Base-by-base conservation (phyloP, 352 stramenopile species). In the Phytopythium boreale region DNA sequence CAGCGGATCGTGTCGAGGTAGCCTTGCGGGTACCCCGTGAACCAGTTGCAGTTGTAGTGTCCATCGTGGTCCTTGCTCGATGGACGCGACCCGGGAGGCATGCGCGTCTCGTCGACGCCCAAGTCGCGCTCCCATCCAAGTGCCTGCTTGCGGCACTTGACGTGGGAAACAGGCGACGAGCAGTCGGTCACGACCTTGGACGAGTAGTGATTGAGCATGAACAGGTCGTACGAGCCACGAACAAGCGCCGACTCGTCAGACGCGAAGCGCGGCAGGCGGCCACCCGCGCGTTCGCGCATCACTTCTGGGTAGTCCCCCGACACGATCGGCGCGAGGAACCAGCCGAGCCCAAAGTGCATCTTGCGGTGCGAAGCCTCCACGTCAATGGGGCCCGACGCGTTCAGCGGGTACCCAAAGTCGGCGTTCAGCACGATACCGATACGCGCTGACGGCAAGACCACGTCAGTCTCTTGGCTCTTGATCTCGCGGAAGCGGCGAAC, bases 131-230 rank as follows among this genome's bases (percentile, higher is more conserved):
- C 71, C 73, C 79, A 88, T 14, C 81, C 81, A 36, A 66, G 68
- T 44, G 62, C 53, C 43, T 79, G 68, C 59, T 72, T 73, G 34
- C 72, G 64, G 63, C 80, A 89, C 20, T 70, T 66, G 14, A 72
- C 63, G n/a, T 69, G 68, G 14, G 76, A 79, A 29, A 63, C 63
- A 1, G 59, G 52, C 4, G 67, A 76, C 22, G 58, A 36, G 29
- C 77, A 88, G 69, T 93, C 74, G 0, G 77, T 87, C 49, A 88
- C 83, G 7, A 76, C 62, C 59, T 79, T 82, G 26, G 80, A 83
- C n/a, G 70, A 77, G 76, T 98, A 99, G 71, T 98, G 90, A 71
- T 99, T 98, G 9, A 98, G 72, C 57, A 96, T 97, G 61, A 98
- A 88, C 55, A 98, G 91, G 58, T 99, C 96, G 65, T 84, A 86